Conservation (phyloP, 805 yeast species). For the Teunomyces cretensis region DNA sequence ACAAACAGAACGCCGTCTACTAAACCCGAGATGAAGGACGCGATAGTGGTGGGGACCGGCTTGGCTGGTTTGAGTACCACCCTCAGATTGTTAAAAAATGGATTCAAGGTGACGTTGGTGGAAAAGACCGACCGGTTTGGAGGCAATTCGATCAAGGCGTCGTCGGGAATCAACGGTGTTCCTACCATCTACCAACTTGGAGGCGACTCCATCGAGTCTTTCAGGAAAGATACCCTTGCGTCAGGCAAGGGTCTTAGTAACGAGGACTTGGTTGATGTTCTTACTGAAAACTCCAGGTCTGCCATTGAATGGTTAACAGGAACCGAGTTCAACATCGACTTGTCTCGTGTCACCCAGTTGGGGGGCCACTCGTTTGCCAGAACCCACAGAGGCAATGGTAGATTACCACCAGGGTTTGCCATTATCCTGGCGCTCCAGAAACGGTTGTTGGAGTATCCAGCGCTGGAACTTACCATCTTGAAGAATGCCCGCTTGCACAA, state of each 20-base stretch:
- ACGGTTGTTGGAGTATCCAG: slow-evolving; percentile 28
- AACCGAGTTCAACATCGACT: slow-evolving; percentile 24
- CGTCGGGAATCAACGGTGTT: slow-evolving; percentile 57
- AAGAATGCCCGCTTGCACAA: slow-evolving; percentile 14
- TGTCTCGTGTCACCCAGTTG: slow-evolving; percentile 30
- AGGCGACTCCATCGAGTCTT: slow-evolving; percentile 26
- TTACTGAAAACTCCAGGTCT: slow-evolving; percentile 25
- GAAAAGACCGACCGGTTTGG: slow-evolving; percentile 53
- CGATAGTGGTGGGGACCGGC: slow-evolving; percentile 54
- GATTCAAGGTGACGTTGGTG: slow-evolving; percentile 43
- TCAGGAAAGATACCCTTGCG: slow-evolving; percentile 28
- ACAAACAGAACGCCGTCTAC: neutral
- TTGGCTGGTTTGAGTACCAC: slow-evolving; percentile 54
- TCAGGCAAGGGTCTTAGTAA: slow-evolving; percentile 34
- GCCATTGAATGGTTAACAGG: slow-evolving; percentile 36
- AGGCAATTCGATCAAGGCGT: slow-evolving; percentile 62
- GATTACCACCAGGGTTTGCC: slow-evolving; percentile 60
- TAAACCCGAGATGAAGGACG: slow-evolving; percentile 1
- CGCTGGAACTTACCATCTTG: slow-evolving; percentile 20
- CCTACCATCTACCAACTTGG: slow-evolving; percentile 27
- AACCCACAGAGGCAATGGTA: slow-evolving; percentile 41
- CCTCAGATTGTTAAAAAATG: slow-evolving; percentile 34
- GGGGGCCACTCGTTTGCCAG: slow-evolving; percentile 44
- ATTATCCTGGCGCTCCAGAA: slow-evolving; percentile 48
- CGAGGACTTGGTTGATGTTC: slow-evolving; percentile 21